Evolutionary conservation across 2,329 filamentous ascomycete genomes (phyloP).

Genomic region (Talaromyces funiculosus): DNA sequence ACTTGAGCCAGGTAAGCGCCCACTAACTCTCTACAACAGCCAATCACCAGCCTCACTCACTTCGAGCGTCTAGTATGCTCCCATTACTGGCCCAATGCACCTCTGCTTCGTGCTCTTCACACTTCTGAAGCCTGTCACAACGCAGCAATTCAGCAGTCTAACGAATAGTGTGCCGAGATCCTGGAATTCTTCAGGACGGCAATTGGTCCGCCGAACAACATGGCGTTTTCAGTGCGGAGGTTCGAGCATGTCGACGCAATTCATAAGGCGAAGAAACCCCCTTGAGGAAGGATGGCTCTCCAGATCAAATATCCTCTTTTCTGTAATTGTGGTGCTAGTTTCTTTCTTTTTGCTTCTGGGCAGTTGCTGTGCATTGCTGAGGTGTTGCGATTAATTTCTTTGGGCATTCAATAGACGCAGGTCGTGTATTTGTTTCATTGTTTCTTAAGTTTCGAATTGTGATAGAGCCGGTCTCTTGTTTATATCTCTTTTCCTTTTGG

Average conservation of each 20-base stretch:
- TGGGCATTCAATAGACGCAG: slow-evolving; percentile 9
- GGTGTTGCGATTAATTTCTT: neutral
- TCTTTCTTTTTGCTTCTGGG: neutral
- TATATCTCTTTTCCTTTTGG: neutral
- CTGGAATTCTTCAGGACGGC: slow-evolving; percentile 11
- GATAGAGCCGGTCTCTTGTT: slow-evolving; percentile 14
- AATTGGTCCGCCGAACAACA: slow-evolving; percentile 4
- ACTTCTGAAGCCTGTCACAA: slow-evolving; percentile 4
- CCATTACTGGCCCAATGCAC: slow-evolving; percentile 10
- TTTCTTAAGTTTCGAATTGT: neutral
- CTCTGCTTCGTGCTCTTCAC: slow-evolving; percentile 8
- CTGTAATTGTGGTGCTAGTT: neutral
- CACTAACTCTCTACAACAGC: neutral
- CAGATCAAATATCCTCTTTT: neutral
- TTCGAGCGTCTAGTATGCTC: neutral
- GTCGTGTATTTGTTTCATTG: slow-evolving; percentile 3
- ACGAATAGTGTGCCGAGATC: neutral
- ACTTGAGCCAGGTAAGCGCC: slow-evolving; percentile 5
- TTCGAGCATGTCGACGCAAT: neutral
- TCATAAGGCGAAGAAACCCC: slow-evolving; percentile 7
- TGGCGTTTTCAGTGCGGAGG: neutral
- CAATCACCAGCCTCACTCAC: neutral
- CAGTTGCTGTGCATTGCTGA: neutral
- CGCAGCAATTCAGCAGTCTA: neutral
- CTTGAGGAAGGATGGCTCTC: neutral